These are phyloP conservation scores for Ophiostoma angusticollis DNA, from an alignment of 2,329 filamentous ascomycete genomes.

Conservation along the genomic window DNA sequence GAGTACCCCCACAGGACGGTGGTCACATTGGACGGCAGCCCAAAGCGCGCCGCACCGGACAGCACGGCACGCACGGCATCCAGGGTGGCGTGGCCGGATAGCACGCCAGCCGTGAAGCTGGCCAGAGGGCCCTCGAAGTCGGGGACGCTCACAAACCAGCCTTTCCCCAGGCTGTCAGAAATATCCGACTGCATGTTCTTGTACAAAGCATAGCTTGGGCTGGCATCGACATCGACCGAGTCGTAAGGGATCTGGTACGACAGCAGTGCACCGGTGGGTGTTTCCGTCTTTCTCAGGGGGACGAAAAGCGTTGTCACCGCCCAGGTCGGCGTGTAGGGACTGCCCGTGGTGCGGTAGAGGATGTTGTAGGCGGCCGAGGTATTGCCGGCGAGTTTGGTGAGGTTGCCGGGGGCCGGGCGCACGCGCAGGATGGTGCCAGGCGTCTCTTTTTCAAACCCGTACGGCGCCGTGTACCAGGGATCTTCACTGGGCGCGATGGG, in stretches of 20 bases:
- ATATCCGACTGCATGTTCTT: slow-evolving; percentile 18
- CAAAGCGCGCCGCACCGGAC: slow-evolving; percentile 14
- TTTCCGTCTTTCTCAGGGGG: slow-evolving; percentile 11
- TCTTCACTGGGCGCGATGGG: slow-evolving; percentile 19
- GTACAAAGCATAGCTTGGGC: slow-evolving; percentile 25
- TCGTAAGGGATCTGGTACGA: slow-evolving; percentile 31
- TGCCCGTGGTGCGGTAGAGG: slow-evolving; percentile 26
- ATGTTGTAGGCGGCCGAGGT: slow-evolving; percentile 22
- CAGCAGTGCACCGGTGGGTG: slow-evolving; percentile 17
- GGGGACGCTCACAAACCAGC: slow-evolving; percentile 32
- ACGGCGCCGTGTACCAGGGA: slow-evolving; percentile 22
- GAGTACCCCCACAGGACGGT: slow-evolving; percentile 40
- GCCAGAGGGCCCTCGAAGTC: slow-evolving; percentile 32
- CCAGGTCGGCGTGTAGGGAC: slow-evolving; percentile 23
- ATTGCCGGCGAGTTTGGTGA: slow-evolving; percentile 13
- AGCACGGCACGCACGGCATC: slow-evolving; percentile 30
- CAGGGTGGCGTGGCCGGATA: slow-evolving; percentile 30
- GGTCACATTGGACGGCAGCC: slow-evolving; percentile 20
- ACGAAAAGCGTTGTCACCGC: slow-evolving; percentile 27
- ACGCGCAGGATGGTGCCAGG: slow-evolving; percentile 21
- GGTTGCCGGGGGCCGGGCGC: slow-evolving; percentile 18
- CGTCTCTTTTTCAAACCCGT: slow-evolving; percentile 16
- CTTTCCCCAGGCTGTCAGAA: slow-evolving; percentile 24
- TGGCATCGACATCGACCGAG: slow-evolving; percentile 25
- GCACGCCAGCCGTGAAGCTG: slow-evolving; percentile 28